Conservation (phyloP, 2,329 filamentous ascomycete species). For the Aspergillus sp. region DNA sequence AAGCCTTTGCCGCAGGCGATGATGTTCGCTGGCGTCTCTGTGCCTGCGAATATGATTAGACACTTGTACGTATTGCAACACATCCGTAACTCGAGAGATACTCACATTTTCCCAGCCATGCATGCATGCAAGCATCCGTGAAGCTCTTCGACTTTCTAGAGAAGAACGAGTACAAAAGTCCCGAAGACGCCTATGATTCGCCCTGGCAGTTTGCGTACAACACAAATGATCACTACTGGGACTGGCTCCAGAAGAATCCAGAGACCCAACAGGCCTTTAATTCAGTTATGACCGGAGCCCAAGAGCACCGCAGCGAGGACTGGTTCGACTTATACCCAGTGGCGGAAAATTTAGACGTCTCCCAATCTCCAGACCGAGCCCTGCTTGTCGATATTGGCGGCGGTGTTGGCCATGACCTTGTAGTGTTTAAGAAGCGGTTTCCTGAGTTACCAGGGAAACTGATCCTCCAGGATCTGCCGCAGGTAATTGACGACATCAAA, state of each 20-base stretch:
- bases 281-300: slow-evolving; percentile 22
- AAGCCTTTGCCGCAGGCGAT: slow-evolving; percentile 15
- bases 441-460: slow-evolving; percentile 30
- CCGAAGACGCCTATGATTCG: slow-evolving; percentile 25
- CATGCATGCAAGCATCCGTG: slow-evolving; percentile 14
- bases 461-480: slow-evolving; percentile 39
- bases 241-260: slow-evolving; percentile 24
- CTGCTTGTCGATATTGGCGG: slow-evolving; percentile 42
- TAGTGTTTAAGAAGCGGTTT: slow-evolving; percentile 25
- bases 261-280: slow-evolving; percentile 27
- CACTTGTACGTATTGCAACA: slow-evolving; percentile 19
- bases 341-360: slow-evolving; percentile 2
- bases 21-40: slow-evolving; percentile 9
- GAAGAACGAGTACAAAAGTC: slow-evolving; percentile 28
- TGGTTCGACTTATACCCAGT: slow-evolving; percentile 24
- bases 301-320: not conserved
- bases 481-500: slow-evolving; percentile 27
- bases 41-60: slow-evolving; percentile 15
- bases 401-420: slow-evolving; percentile 35
- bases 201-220: slow-evolving; percentile 29
- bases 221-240: slow-evolving; percentile 28
- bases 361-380: not conserved
- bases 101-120: slow-evolving; percentile 5
- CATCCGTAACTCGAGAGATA: not conserved
- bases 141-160: slow-evolving; percentile 28